Conservation (phyloP, 1,284 basidiomycete species). For the Ceratobasidium sp. region DNA sequence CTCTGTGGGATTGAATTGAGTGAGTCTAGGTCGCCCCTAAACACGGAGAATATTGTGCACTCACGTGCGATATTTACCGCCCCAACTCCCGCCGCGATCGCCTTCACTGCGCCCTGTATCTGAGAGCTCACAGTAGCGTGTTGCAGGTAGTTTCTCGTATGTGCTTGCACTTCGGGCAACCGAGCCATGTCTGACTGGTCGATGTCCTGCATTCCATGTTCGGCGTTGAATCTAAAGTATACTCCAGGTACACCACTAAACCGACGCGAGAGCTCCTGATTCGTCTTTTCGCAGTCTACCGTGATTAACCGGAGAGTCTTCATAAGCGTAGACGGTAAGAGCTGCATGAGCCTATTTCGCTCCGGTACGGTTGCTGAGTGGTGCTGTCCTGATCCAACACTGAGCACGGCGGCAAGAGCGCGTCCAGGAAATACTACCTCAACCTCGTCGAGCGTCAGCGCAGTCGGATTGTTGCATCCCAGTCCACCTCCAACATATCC, state of each 20-base stretch:
- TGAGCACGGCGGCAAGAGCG: conserved; percentile 2
- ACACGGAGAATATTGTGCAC: too few relatives aligned
- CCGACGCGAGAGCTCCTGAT: neutral
- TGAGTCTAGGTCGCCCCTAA: too few relatives aligned
- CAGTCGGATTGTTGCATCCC: conserved; percentile 32
- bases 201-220: conserved; percentile 16
- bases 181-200: neutral
- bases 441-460: conserved; percentile 10
- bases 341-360: neutral
- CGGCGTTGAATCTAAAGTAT: conserved; percentile 17
- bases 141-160: conserved; percentile 6
- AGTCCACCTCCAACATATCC: conserved; percentile 8
- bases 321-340: neutral
- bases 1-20: too few relatives aligned
- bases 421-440: neutral
- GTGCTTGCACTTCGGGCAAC: neutral
- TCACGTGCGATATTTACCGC: too few relatives aligned
- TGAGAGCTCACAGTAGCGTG: neutral
- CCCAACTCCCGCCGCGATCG: neutral
- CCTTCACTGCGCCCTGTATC: neutral
- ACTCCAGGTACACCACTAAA: neutral
- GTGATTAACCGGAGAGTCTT: neutral
- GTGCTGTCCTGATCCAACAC: neutral
- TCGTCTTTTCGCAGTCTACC: neutral
- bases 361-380: neutral